phyloP scores from a whole-genome alignment of 441 rosid genomes.

The Arabidopsis hybrid region DNA sequence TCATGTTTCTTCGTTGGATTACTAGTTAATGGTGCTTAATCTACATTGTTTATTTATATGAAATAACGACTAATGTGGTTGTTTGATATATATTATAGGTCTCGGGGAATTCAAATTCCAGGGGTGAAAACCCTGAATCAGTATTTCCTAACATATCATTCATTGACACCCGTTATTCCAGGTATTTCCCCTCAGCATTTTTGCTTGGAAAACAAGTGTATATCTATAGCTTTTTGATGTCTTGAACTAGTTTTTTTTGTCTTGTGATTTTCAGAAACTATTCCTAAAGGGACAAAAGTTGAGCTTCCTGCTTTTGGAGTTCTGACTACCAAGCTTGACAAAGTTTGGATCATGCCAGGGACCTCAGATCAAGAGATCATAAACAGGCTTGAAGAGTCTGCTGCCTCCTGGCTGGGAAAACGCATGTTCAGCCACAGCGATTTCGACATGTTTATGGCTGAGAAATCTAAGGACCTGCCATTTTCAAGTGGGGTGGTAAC shows the following conservation, averaged over 20 bases:
- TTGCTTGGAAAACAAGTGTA: neutral
- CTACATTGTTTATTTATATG: neutral
- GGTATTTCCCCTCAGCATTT: slow-evolving; percentile 1
- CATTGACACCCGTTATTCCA: slow-evolving; percentile 1
- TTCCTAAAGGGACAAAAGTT: neutral
- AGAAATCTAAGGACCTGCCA: slow-evolving; percentile 1
- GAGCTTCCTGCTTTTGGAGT: slow-evolving; percentile 38
- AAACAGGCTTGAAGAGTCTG: slow-evolving; percentile 8
- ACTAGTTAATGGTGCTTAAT: neutral
- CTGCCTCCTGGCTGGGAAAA: slow-evolving; percentile 29
- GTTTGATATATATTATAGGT: slow-evolving; percentile 13
- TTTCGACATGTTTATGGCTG: slow-evolving; percentile 34
- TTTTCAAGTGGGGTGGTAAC: neutral
- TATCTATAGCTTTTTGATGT: neutral
- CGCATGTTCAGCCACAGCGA: slow-evolving; percentile 25
- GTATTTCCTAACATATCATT: slow-evolving; percentile 28
- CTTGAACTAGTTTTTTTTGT: slow-evolving; percentile 7
- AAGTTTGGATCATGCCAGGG: slow-evolving; percentile 23
- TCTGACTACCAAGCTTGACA: slow-evolving; percentile 16
- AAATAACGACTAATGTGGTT: neutral
- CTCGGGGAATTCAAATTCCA: neutral
- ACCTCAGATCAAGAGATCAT: slow-evolving; percentile 20
- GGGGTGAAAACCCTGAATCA: neutral
- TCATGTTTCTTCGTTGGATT: neutral
- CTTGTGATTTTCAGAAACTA: neutral